These are phyloP conservation scores for Sindora glabra DNA, from an alignment of 306 rosid species.

Conservation along the genomic window DNA sequence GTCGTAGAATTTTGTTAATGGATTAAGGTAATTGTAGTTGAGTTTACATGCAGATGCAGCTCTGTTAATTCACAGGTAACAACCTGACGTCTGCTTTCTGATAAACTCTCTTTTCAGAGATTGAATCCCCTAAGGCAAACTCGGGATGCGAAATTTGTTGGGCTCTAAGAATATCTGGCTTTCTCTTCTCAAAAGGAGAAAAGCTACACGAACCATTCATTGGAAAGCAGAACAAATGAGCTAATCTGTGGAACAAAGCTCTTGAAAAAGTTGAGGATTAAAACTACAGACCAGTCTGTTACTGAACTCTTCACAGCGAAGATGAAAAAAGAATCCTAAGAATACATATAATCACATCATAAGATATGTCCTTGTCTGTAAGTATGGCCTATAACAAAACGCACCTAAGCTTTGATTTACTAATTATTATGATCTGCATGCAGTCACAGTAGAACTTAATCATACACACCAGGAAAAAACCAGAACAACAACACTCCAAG, in stretches of 20 bases:
- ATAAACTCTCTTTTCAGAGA: background rate
- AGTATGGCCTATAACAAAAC: background rate
- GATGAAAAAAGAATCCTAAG: background rate
- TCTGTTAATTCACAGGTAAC: too few species aligned
- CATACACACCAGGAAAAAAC: too few species aligned
- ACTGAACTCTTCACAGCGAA: background rate
- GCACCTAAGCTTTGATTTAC: background rate
- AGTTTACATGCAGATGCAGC: too few species aligned
- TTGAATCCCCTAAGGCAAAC: background rate
- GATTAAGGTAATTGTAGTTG: too few species aligned
- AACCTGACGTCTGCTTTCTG: too few species aligned
- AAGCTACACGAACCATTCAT: background rate
- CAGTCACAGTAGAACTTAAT: too few species aligned
- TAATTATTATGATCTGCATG: background rate
- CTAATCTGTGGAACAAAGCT: background rate
- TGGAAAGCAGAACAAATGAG: background rate
- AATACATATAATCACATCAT: conserved; percentile 7
- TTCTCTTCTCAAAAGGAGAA: background rate
- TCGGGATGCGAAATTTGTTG: too few species aligned
- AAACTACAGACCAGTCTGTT: background rate
- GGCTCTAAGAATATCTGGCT: too few species aligned
- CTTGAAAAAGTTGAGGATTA: background rate
- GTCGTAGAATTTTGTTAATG: too few species aligned
- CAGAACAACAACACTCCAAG: background rate
- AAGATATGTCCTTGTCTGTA: background rate